Conservation (phyloP, 2,329 filamentous ascomycete species). For the Orbilia oligospora region DNA sequence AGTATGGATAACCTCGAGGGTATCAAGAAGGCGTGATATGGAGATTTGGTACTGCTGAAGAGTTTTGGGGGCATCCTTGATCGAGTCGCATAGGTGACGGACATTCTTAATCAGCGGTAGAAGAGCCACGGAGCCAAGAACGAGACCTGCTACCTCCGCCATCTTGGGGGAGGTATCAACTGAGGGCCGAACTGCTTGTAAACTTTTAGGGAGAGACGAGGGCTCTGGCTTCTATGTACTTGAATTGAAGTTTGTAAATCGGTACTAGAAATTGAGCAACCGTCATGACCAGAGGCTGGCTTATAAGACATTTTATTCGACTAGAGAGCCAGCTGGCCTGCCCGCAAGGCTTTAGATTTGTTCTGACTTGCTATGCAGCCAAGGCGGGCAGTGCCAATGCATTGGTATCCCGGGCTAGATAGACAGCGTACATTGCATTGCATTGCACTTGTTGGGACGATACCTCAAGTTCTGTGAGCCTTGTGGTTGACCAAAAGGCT, state of each 20-base stretch:
- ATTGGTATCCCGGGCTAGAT: background rate
- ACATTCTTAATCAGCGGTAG: conserved; percentile 14
- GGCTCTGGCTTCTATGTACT: too few relatives aligned
- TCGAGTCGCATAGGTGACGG: conserved; percentile 7
- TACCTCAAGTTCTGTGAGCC: background rate
- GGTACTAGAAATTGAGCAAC: too few relatives aligned
- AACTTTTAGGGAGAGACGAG: too few relatives aligned
- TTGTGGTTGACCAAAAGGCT: background rate
- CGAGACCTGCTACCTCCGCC: conserved; percentile 12
- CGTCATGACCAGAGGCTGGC: too few relatives aligned
- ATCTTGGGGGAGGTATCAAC: background rate
- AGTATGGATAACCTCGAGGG: background rate
- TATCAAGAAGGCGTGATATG: conserved; percentile 2
- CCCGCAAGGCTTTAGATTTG: background rate
- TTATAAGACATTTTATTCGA: too few relatives aligned
- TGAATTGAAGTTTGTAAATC: too few relatives aligned
- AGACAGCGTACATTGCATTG: background rate
- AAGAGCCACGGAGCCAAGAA: conserved; percentile 7
- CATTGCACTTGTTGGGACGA: background rate
- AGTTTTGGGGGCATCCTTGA: conserved; percentile 5
- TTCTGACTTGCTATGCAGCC: background rate
- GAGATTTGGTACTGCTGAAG: background rate
- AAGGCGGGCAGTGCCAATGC: background rate
- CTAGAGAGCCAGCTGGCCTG: too few relatives aligned
- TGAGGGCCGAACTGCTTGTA: too few relatives aligned